Base-by-base conservation (phyloP, 2,329 filamentous ascomycete species). In the Claviceps paspali region DNA sequence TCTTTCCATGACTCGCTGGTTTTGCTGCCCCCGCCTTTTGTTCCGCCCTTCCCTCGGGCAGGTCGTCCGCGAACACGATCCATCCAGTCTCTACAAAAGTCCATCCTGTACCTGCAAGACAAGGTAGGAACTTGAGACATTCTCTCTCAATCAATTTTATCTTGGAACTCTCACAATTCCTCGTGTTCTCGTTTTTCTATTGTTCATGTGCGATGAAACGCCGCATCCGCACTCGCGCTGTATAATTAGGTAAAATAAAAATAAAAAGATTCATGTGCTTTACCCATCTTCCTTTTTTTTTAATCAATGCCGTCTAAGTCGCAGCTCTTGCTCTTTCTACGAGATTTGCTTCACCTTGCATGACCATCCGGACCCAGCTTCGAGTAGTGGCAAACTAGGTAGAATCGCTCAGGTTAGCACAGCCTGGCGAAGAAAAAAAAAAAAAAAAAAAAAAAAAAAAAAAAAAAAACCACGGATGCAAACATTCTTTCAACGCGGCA, bases 311-410 rank as follows among this genome's bases (percentile, higher is more conserved):
- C 30, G 28, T 33, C 18, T 29, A 26, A 38, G 18, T 19, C 23
- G 36, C 7, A 33, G 30, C 30, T 38, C 31, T 14, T 35, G 30
- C 30, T 38, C 31, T 14, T 35, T 31, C 45, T 71, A 79, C 51
- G 73, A 68, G 43, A 91, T 63, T 63, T 93, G 70, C 49, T 74
- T 81, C 49, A 95, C 67, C 63, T 79, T 86, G 68, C 87, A 95
- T 50, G 82, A 67, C 88, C 88, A 95, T 45, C 87, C 87, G 18
- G 85, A 92, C 41, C 75, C 75, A 55, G 84, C 71, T 47, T 76
- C 78, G 41, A 95, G 67, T 30, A 95, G 69, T 26, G 87, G 88
- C 50, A 95, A 67, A 70, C 86, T 93, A 38, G 2, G 36, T 28
- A 2, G n/a, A 15, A 21, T 17, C 15, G 18, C 29, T 23, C 2